Conservation (phyloP, 495 filamentous ascomycete species). For the Xylaria bambusicola region DNA sequence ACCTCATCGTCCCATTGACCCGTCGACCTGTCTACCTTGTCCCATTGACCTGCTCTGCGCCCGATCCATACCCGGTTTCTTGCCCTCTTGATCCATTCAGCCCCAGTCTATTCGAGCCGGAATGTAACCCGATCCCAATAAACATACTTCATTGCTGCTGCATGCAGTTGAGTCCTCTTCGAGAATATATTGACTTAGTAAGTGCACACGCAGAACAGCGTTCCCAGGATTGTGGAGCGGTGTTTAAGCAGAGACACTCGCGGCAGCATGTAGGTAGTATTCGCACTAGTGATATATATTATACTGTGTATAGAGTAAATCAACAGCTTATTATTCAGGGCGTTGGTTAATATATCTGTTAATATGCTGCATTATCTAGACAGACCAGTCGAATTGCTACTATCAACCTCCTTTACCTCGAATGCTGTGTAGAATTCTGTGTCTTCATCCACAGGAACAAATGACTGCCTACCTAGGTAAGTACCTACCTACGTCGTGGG, state of each 20-base stretch:
- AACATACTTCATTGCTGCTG: background rate
- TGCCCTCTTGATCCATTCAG: slow-evolving; percentile 5
- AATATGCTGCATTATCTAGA: too few species aligned
- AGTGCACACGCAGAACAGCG: too few species aligned
- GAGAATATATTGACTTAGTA: too few species aligned
- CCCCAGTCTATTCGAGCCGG: slow-evolving; percentile 11
- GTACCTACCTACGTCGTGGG: background rate
- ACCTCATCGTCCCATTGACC: slow-evolving; percentile 9
- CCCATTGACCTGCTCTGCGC: background rate
- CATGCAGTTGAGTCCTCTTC: background rate
- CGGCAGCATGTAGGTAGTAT: too few species aligned
- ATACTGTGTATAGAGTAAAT: background rate
- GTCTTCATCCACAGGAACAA: too few species aligned
- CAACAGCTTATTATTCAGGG: background rate
- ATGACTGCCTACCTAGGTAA: background rate
- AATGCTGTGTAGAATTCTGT: too few species aligned
- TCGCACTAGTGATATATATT: too few species aligned
- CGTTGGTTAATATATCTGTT: background rate
- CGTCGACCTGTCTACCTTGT: too few species aligned
- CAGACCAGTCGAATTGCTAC: too few species aligned
- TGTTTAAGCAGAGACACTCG: too few species aligned
- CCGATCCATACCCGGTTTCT: slow-evolving; percentile 13
- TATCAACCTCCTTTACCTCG: too few species aligned
- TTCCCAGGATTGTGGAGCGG: too few species aligned
- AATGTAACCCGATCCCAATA: slow-evolving; percentile 7